Evolutionary conservation across 2,329 filamentous ascomycete genomes (phyloP).

Genomic region (Pestalotiopsis fici): DNA sequence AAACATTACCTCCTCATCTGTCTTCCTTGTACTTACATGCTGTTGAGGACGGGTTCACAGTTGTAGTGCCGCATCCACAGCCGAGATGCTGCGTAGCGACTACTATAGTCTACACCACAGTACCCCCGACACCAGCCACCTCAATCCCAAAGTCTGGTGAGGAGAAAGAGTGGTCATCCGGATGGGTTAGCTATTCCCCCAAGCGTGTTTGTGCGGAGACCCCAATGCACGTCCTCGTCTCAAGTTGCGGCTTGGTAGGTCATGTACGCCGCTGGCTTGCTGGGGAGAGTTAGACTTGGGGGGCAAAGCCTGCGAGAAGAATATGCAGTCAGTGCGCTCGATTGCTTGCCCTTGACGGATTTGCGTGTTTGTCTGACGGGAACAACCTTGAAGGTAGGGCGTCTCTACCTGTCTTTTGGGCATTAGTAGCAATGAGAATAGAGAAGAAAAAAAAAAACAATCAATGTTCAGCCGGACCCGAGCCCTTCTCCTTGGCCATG

Average conservation of each 20-base stretch:
- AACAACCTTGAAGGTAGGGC: constrained; percentile 1
- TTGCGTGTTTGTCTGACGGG: neutral
- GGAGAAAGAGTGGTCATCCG: neutral
- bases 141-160: neutral
- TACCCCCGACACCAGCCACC: neutral
- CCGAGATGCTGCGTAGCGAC: neutral
- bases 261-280: neutral
- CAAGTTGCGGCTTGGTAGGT: neutral
- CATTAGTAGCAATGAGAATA: neutral
- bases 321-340: neutral
- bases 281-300: neutral
- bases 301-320: neutral
- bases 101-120: neutral
- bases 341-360: neutral
- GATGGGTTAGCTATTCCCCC: neutral
- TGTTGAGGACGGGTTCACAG: neutral
- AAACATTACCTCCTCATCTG: neutral
- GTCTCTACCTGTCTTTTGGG: neutral
- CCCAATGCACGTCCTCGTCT: neutral
- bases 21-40: neutral
- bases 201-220: neutral
- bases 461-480: too few species aligned
- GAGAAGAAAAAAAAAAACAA: neutral
- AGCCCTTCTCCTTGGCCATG: too few species aligned
- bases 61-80: neutral